phyloP scores from a whole-genome alignment of 2,329 filamentous ascomycete genomes.

The Aspergillus fumigatiaffinis region DNA sequence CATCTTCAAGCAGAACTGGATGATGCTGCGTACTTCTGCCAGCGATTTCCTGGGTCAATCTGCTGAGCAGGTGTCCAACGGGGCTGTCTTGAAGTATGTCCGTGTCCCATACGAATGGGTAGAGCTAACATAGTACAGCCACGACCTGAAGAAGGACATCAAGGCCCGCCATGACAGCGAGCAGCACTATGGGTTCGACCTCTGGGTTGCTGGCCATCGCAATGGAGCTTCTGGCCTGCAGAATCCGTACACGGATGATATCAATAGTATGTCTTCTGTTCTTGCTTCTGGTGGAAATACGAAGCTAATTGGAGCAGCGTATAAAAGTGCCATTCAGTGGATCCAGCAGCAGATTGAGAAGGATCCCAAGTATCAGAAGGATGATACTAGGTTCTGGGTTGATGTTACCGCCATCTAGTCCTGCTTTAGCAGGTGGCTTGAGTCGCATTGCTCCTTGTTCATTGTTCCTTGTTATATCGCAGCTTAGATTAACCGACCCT shows the following conservation, averaged over 20 bases:
- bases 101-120: background rate
- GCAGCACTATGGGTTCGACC: constrained; percentile 16
- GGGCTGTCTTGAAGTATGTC: constrained; percentile 25
- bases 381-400: constrained; percentile 28
- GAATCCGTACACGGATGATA: constrained; percentile 18
- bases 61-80: constrained; percentile 19
- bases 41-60: constrained; percentile 20
- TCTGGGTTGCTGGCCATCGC: constrained; percentile 22
- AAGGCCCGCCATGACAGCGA: constrained; percentile 21
- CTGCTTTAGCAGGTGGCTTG: no score
- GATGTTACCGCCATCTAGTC: constrained; percentile 13
- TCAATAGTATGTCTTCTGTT: constrained; percentile 11
- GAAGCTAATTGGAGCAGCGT: constrained; percentile 1
- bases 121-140: constrained; percentile 4
- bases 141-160: constrained; percentile 16
- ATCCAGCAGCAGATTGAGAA: constrained; percentile 24
- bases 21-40: constrained; percentile 24
- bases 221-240: constrained; percentile 18
- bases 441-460: no score
- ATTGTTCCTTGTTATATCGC: no score
- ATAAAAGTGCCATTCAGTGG: constrained; percentile 21
- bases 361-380: constrained; percentile 15
- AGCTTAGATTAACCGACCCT: no score
- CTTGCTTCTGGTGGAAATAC: background rate
- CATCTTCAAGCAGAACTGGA: constrained; percentile 32